Evolutionary conservation across 129 eudicot genomes (phyloP), one percentile per base, ranked within the genome.

Genomic region (Deinandra increscens): DNA sequence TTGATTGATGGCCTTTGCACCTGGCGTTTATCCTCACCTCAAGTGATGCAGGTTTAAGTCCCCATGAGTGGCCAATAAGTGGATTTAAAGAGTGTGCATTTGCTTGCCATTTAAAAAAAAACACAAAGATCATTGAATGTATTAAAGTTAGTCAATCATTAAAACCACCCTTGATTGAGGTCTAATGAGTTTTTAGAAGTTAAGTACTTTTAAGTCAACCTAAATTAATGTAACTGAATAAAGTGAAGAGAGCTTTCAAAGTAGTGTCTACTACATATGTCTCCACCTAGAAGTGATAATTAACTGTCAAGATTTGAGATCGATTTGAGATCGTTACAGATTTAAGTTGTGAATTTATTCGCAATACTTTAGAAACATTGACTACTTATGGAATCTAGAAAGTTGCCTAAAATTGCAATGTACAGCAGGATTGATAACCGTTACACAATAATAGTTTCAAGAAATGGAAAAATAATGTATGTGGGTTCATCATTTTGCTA

Each of bases 331-430:
- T 14, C 20, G n/a, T n/a, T 46, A 14, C n/a, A 46, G 59, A 31
- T 51, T 49, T 50, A 20, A 55, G 38, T 20, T 39, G 26, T 22
- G 29, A 39, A 70, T 7, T 33, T 9, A 50, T 10, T 22, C 33
- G 29, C 34, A 38, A 8, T 31, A 39, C 65, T 34, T 59, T 29
- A 14, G 42, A 23, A 59, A 59, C 10, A 49, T 19, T 0, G 6
- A 38, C 20, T 34, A 31, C 6, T 38, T 36, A 42, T 60, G 4
- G 22, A 60, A 20, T 44, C 22, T 60, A 39, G n/a, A 51, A 62
- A 23, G 64, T 64, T 63, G 64, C 71, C 19, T 13, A 38, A 64
- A 45, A 36, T 49, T 73, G 54, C 36, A 22, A 38, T 37, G 38
- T 41, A 50, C 3, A 11, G 6, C 31, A 41, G 59, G 31, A 51